Evolutionary conservation across 1,139 yeast genomes (phyloP).

Genomic region (Nakaseomyces kungkrabaensis): DNA sequence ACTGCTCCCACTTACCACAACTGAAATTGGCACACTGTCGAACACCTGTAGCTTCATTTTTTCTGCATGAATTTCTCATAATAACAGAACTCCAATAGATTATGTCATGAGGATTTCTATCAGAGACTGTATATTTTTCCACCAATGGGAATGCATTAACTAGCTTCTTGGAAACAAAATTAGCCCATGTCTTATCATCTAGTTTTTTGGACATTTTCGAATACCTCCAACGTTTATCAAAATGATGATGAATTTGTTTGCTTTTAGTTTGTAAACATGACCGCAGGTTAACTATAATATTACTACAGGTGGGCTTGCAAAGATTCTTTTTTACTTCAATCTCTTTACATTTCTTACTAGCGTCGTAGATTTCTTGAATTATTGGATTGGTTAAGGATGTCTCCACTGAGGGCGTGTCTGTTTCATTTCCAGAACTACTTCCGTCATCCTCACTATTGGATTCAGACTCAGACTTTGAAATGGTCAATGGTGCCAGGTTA

Average conservation of each 20-base stretch:
- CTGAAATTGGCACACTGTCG: conserved; percentile 90
- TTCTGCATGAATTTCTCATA: conserved; percentile 88
- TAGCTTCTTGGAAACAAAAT: conserved; percentile 20
- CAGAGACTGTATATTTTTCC: conserved; percentile 75
- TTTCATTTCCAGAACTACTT: background rate
- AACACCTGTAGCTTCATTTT: conserved; percentile 86
- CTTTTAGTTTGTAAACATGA: background rate
- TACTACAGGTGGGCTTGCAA: conserved; percentile 7
- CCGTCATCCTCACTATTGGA: background rate
- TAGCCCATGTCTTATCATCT: conserved; percentile 14
- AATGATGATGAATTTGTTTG: background rate
- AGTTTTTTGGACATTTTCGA: conserved; percentile 13
- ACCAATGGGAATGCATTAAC: conserved; percentile 81
- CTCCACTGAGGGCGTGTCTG: background rate
- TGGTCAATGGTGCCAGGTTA: background rate
- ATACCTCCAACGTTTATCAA: conserved; percentile 13
- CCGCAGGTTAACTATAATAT: conserved; percentile 4
- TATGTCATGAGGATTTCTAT: conserved; percentile 59
- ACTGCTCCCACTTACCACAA: conserved; percentile 94
- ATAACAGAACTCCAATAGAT: conserved; percentile 96
- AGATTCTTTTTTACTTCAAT: background rate
- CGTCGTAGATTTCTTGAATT: background rate
- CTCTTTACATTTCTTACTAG: background rate
- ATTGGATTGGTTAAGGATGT: background rate
- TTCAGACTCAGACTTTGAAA: background rate